Evolutionary conservation across 2,329 filamentous ascomycete species (phyloP), one percentile per base, ranked within the genome.

Genomic region (Nemania bipapillata): DNA sequence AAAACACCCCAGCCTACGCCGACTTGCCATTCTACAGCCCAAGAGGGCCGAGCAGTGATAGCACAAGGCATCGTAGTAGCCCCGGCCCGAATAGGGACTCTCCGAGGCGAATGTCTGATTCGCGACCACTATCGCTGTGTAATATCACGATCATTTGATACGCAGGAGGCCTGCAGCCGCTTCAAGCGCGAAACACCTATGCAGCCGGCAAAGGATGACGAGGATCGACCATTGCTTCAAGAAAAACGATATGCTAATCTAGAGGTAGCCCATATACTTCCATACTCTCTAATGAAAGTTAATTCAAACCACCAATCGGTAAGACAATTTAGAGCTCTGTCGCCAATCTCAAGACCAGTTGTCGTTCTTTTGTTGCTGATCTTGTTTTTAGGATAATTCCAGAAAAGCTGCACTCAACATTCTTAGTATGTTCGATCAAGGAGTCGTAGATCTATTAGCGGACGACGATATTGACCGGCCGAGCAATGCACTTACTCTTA

Each of bases 381-480:
- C 52, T n/a, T 53, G 28, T 40, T 17, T 32, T 55, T 20, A 55
- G 50, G 32, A 35, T 24, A 24, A n/a, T 72, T 74, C 75, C 20
- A 78, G 78, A 69, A 61, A 78, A 74, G 74, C 76, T 0, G 77
- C 79, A 2, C 72, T 83, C 12, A 73, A 74, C 26, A 78, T 83
- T 50, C 76, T 83, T 5, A 80, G 82, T 37, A 83, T 83, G 79
- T 82, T 83, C 64, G 79, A 83, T 68, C 70, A 65, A 45, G 78
- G 76, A 32, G 74, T 79, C 24, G 73, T 72, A 6, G 70, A 78
- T 72, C 57, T 81, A 0, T 81, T 83, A 57, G 75, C 81, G 63
- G 80, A 79, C 57, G 60, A 65, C 32, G 75, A 82, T 20, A 82
- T 83, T 65, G 80, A 83, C 70, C 75, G 77, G 58, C 79, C 80